These are phyloP conservation scores for Tephrocybe sp. DNA, from an alignment of 768 basidiomycete genomes.

Conservation along the genomic window DNA sequence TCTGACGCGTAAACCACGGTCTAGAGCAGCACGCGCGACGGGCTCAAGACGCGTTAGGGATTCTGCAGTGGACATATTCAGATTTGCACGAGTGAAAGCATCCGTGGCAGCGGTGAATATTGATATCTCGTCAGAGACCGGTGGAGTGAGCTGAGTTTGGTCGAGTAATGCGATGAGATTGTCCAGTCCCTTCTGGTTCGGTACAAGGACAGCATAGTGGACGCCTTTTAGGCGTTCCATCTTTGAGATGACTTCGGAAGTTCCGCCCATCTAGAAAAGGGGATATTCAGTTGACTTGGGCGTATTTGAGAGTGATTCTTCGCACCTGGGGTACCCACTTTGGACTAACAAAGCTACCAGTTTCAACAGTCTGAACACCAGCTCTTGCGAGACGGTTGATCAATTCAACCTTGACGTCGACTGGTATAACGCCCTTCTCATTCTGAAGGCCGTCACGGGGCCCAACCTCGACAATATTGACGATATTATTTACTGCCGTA, in stretches of 20 bases:
- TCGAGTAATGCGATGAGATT: constrained; percentile 58
- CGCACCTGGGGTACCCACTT: constrained; percentile 91
- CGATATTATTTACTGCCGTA: constrained; percentile 29
- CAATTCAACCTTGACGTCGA: constrained; percentile 74
- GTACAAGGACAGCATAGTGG: constrained; percentile 77
- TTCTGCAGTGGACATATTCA: constrained; percentile 70
- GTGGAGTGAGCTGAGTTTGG: constrained; percentile 34
- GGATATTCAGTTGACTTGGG: neutral
- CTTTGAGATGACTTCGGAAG: constrained; percentile 64
- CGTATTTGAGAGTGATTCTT: neutral
- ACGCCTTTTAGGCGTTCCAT: constrained; percentile 53
- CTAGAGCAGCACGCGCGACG: constrained; percentile 60
- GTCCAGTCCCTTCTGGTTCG: constrained; percentile 76
- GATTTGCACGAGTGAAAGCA: constrained; percentile 81
- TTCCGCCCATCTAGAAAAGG: constrained; percentile 75
- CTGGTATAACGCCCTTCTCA: constrained; percentile 70
- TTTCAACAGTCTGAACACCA: constrained; percentile 71
- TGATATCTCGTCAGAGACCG: constrained; percentile 77
- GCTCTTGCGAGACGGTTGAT: constrained; percentile 70
- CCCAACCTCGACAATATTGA: constrained; percentile 85
- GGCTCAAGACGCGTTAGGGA: constrained; percentile 62
- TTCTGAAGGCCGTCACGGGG: constrained; percentile 93
- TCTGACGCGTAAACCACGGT: constrained; percentile 64
- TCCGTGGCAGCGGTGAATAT: constrained; percentile 91
- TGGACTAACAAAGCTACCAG: constrained; percentile 88